phyloP scores from a whole-genome alignment of 2,329 filamentous ascomycete species.

The Trichoderma cornu-damae region DNA sequence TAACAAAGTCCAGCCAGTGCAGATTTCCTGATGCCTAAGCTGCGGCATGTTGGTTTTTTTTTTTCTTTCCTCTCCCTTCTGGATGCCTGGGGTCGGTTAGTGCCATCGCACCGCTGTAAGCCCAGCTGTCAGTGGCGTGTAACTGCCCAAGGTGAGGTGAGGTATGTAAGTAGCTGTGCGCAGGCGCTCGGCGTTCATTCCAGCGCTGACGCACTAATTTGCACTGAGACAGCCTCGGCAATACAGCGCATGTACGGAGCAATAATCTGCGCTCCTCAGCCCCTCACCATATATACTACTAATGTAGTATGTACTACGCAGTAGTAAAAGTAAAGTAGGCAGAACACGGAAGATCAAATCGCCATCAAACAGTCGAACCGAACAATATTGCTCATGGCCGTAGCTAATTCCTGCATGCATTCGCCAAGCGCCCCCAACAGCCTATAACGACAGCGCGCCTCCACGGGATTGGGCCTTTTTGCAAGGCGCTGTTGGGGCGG shows the following conservation, averaged over 20 bases:
- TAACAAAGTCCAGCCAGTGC: too few species aligned
- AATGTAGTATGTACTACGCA: too few species aligned
- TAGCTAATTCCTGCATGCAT: background rate
- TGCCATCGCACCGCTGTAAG: slow-evolving; percentile 1
- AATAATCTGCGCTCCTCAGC: too few species aligned
- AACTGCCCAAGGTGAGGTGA: too few species aligned
- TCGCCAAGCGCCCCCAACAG: background rate
- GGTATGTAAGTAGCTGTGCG: too few species aligned
- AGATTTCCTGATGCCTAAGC: slow-evolving; percentile 13
- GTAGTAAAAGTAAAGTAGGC: too few species aligned
- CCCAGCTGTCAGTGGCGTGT: background rate
- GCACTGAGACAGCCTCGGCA: too few species aligned
- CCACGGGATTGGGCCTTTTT: background rate
- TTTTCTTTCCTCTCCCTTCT: background rate
- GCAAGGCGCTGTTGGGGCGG: background rate
- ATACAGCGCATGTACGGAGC: too few species aligned
- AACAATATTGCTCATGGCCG: background rate
- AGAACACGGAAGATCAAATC: background rate
- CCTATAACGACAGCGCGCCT: background rate
- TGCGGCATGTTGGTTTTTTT: background rate
- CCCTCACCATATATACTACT: too few species aligned
- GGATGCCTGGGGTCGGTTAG: slow-evolving; percentile 8
- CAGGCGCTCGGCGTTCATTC: too few species aligned
- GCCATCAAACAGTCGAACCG: too few species aligned
- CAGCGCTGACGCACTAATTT: too few species aligned